Conservation (phyloP, 2,329 filamentous ascomycete genomes). For the Sporothrix pallida region DNA sequence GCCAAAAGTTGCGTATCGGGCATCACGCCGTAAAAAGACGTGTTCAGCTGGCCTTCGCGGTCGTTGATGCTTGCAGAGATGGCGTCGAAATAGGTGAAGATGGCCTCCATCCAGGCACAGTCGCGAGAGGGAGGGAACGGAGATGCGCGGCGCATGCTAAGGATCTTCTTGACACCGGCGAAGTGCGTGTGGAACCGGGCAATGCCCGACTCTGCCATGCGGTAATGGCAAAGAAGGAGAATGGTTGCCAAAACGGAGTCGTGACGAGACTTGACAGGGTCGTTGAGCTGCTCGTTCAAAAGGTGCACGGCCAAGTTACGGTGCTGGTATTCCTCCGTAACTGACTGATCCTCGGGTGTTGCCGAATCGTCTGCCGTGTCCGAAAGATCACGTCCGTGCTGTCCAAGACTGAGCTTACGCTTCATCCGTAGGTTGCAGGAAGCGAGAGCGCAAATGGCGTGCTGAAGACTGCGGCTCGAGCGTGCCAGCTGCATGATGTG, state of each 20-base stretch:
- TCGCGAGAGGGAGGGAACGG: conserved; percentile 64
- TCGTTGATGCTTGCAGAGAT: conserved; percentile 92
- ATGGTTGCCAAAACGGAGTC: conserved; percentile 89
- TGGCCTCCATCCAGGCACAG: conserved; percentile 86
- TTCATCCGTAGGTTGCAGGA: conserved; percentile 92
- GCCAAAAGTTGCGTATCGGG: conserved; percentile 57
- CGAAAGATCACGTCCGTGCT: conserved; percentile 57
- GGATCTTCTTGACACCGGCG: conserved; percentile 87
- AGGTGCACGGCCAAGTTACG: conserved; percentile 78
- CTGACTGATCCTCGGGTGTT: conserved; percentile 59
- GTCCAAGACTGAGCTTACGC: conserved; percentile 67
- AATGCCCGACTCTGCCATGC: conserved; percentile 91
- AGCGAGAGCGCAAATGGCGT: conserved; percentile 87
- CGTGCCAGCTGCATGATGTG: conserved; percentile 80
- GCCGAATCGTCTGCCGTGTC: conserved; percentile 47
- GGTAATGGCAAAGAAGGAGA: conserved; percentile 86
- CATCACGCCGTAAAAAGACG: conserved; percentile 64
- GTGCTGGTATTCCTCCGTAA: conserved; percentile 84
- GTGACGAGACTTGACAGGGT: conserved; percentile 74
- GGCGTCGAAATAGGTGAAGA: conserved; percentile 94
- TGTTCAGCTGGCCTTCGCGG: conserved; percentile 79
- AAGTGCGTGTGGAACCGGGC: conserved; percentile 94
- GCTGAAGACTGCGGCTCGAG: conserved; percentile 81
- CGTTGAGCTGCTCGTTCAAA: conserved; percentile 82
- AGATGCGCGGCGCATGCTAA: conserved; percentile 71